A percentile compares a stretch with the other conserved stretches of the same genome.
phyloP scores from a whole-genome alignment of 352 stramenopile species.

The Phytophthora foliorum region DNA sequence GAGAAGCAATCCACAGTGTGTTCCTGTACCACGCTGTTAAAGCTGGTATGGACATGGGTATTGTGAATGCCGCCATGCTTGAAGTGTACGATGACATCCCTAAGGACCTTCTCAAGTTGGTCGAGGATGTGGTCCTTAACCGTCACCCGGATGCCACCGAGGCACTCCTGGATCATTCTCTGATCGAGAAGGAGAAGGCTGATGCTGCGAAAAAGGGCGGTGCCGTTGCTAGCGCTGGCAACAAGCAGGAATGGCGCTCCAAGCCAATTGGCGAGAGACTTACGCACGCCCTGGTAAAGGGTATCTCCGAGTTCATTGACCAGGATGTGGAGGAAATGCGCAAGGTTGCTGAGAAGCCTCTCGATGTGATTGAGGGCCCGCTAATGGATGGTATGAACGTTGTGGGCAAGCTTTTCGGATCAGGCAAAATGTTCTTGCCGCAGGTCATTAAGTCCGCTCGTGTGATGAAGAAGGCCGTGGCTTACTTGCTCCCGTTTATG shows the following conservation, averaged over 20 bases:
- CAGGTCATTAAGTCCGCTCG: conserved; percentile 99
- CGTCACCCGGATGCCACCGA: conserved; percentile 91
- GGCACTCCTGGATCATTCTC: conserved; percentile 90
- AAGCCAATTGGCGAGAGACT: conserved; percentile 93
- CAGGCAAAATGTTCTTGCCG: conserved; percentile 99
- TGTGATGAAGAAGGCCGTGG: conserved; percentile 99
- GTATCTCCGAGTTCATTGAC: conserved; percentile 97
- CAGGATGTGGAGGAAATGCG: conserved; percentile 97
- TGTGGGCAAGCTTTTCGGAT: conserved; percentile 96
- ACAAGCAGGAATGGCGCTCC: conserved; percentile 92
- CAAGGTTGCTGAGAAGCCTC: conserved; percentile 65
- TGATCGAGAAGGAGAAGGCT: conserved; percentile 87
- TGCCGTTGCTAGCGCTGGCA: conserved; percentile 43
- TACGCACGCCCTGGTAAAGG: conserved; percentile 97
- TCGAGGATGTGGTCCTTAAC: conserved; percentile 97
- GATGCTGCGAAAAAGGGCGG: conserved; percentile 91
- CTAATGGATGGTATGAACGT: conserved; percentile 99
- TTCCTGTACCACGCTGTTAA: conserved; percentile 97
- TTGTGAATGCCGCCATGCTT: conserved; percentile 95
- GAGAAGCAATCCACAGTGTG: conserved; percentile 96
- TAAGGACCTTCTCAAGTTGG: conserved; percentile 87
- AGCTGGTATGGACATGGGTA: conserved; percentile 99
- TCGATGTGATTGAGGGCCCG: conserved; percentile 98
- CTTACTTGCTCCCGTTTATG: conserved; percentile 98
- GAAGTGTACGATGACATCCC: conserved; percentile 91